Conservation (phyloP, 495 filamentous ascomycete genomes). For the Penicillium argentinense region DNA sequence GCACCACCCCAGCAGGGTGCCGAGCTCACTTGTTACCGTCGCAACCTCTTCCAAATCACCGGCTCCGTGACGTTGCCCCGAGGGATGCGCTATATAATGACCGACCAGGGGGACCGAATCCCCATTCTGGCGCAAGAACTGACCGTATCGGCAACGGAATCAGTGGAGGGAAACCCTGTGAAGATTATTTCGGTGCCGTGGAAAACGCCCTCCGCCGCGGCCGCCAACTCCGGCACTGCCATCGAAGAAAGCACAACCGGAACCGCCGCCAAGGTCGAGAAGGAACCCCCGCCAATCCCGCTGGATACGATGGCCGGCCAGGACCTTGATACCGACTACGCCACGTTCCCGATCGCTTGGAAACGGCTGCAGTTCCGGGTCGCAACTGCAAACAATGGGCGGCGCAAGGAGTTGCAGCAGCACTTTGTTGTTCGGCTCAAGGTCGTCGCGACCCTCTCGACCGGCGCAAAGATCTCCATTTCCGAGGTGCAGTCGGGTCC, state of each 20-base stretch:
- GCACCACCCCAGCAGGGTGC: slow-evolving; percentile 60
- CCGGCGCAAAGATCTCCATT: slow-evolving; percentile 64
- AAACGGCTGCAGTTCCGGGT: slow-evolving; percentile 90
- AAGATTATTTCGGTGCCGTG: slow-evolving; percentile 93
- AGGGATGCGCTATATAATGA: slow-evolving; percentile 68
- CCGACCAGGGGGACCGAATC: slow-evolving; percentile 74
- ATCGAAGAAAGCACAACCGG: slow-evolving; percentile 44
- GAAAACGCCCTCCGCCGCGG: slow-evolving; percentile 66
- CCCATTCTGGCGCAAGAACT: slow-evolving; percentile 74
- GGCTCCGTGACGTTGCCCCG: slow-evolving; percentile 78
- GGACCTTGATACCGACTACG: slow-evolving; percentile 73
- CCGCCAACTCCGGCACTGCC: slow-evolving; percentile 59
- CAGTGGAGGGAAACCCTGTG: slow-evolving; percentile 81
- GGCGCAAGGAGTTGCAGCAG: slow-evolving; percentile 77
- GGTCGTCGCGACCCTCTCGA: slow-evolving; percentile 68
- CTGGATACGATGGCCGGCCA: slow-evolving; percentile 74
- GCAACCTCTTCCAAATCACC: slow-evolving; percentile 87
- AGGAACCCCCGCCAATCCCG: slow-evolving; percentile 65
- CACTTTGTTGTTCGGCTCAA: slow-evolving; percentile 77
- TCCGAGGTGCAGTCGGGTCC: slow-evolving; percentile 72
- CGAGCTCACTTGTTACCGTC: slow-evolving; percentile 88
- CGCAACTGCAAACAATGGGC: slow-evolving; percentile 81
- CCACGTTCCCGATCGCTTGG: slow-evolving; percentile 84
- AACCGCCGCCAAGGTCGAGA: slow-evolving; percentile 59
- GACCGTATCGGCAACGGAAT: slow-evolving; percentile 83